These are phyloP conservation scores for Trametes coccinea DNA, from an alignment of 768 basidiomycete species.

Conservation along the genomic window DNA sequence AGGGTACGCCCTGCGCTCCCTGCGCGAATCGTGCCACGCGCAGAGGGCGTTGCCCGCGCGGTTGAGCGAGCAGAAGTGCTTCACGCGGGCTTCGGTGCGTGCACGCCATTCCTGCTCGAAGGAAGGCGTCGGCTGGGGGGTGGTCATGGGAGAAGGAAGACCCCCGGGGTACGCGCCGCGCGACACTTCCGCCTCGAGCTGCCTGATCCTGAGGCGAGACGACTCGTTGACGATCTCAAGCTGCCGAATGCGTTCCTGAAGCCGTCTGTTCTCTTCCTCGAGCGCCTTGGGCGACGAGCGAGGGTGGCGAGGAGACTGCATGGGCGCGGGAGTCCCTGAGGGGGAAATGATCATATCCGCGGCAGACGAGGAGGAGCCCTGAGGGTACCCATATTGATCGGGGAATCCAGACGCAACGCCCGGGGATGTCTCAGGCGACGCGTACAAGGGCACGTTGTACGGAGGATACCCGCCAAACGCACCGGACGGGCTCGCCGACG, in stretches of 20 bases:
- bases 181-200: slow-evolving; percentile 49
- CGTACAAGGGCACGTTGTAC: slow-evolving; percentile 16
- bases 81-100: slow-evolving; percentile 72
- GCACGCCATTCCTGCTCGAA: slow-evolving; percentile 68
- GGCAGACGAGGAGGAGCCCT: slow-evolving; percentile 22
- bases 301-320: slow-evolving; percentile 25
- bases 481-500: slow-evolving; percentile 20
- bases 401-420: slow-evolving; percentile 16
- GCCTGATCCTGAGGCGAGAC: slow-evolving; percentile 46
- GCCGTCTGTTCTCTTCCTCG: slow-evolving; percentile 54
- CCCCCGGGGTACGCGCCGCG: slow-evolving; percentile 26
- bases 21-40: slow-evolving; percentile 87
- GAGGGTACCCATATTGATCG: slow-evolving; percentile 23
- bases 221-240: slow-evolving; percentile 62
- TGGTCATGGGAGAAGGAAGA: slow-evolving; percentile 37
- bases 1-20: slow-evolving; percentile 75
- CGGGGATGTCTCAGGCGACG: slow-evolving; percentile 18
- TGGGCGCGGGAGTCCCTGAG: slow-evolving; percentile 21
- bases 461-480: slow-evolving; percentile 11
- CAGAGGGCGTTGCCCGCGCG: slow-evolving; percentile 87
- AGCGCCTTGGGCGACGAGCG: slow-evolving; percentile 29
- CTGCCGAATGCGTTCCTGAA: slow-evolving; percentile 60
- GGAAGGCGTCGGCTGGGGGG: slow-evolving; percentile 41
- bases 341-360: slow-evolving; percentile 31
- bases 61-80: slow-evolving; percentile 77